Base-by-base conservation (phyloP, 108 stramenopile species). In the Seminavis robusta region DNA sequence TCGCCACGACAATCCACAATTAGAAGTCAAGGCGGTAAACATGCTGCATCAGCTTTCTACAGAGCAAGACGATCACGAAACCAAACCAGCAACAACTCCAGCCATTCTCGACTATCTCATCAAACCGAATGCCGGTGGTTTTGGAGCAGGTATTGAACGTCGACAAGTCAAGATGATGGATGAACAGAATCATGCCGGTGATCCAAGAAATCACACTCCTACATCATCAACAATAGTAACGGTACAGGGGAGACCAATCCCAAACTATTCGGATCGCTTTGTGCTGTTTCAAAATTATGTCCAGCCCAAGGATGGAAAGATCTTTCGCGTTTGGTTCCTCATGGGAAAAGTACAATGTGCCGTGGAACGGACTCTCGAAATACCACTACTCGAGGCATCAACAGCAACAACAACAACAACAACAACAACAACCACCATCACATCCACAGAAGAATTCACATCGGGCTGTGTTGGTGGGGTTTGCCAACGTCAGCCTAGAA, bases 81-180 rank as follows among this genome's bases (percentile, higher is more conserved):
- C 36, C 36, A 37, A 9, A 37, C 36, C 36, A 13, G 36, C 36
- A 37, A 13, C 36, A 28, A n/a, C n/a, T n/a, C n/a, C n/a, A n/a
- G n/a, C n/a, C n/a, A 34, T 27, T 21, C 3, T 19, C 10, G 49
- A 47, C 6, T 6, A 66, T 6, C 34, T 72, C 38, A 28, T 72
- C 16, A 76, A 76, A 50, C 74, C 74, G 2, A 76, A 76, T 43
- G 49, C 74, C 9, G 74, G 68, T 43, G 74, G 74, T 8, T 76
- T 76, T 51, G 74, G 74, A 24, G 65, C 57, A 17, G 74, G 74
- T 11, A 65, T 76, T 21, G 21, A 54, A 16, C 30, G 39, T 28
- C 9, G 28, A 4, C 26, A 30, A 11, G 16, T 26, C 16, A 24
- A 19, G 4, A 24, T 26, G 11, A 46, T 17, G 16, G 8, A n/a